These are phyloP conservation scores for Verticillium longisporum DNA, from an alignment of 2,329 filamentous ascomycete species.

Conservation along the genomic window DNA sequence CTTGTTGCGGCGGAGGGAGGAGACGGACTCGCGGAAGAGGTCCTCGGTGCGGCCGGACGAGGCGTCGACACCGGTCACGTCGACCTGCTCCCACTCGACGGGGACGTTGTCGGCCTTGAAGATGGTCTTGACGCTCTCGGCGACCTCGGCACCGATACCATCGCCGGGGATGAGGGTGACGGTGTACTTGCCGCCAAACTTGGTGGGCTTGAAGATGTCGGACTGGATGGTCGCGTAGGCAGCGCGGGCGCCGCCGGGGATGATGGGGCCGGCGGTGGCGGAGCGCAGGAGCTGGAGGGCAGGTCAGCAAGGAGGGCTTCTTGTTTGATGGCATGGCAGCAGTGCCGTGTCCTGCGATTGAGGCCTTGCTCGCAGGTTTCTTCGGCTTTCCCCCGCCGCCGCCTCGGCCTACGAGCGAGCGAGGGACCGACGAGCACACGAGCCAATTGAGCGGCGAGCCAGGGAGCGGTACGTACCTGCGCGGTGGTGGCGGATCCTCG, in stretches of 20 bases:
- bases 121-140: slow-evolving; percentile 96
- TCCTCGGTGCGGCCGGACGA: slow-evolving; percentile 85
- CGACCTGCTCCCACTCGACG: slow-evolving; percentile 97
- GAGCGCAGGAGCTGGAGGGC: slow-evolving; percentile 39
- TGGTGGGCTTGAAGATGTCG: slow-evolving; percentile 98
- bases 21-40: slow-evolving; percentile 90
- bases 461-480: slow-evolving; percentile 39
- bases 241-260: slow-evolving; percentile 31
- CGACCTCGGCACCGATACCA: slow-evolving; percentile 95
- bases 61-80: slow-evolving; percentile 84
- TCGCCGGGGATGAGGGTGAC: slow-evolving; percentile 98
- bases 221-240: slow-evolving; percentile 77
- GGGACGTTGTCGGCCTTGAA: slow-evolving; percentile 99
- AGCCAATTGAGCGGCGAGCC: slow-evolving; percentile 4
- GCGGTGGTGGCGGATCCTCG: slow-evolving; percentile 49
- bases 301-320: not conserved
- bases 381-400: not conserved
- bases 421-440: not conserved
- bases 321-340: slow-evolving; percentile 10
- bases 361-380: not conserved
- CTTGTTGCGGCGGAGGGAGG: slow-evolving; percentile 97
- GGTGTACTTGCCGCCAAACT: slow-evolving; percentile 99
- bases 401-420: slow-evolving; percentile 1
- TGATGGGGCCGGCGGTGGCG: slow-evolving; percentile 36
- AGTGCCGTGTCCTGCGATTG: slow-evolving; percentile 12